Conservation (phyloP, 2,329 filamentous ascomycete genomes). For the Trichophyton verrucosum region DNA sequence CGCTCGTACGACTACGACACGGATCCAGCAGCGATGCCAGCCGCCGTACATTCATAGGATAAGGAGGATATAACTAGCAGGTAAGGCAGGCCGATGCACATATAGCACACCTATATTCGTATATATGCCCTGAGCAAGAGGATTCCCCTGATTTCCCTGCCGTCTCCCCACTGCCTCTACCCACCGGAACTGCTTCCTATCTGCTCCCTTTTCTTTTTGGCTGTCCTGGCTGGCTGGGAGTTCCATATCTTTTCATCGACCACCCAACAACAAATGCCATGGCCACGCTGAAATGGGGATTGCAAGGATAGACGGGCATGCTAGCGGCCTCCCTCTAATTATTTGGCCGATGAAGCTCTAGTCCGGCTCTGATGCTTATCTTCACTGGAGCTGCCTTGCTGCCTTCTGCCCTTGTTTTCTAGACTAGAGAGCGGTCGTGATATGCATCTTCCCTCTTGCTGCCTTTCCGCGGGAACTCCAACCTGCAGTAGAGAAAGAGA, state of each 20-base stretch:
- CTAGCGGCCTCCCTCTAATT: neutral
- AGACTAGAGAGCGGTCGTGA: neutral
- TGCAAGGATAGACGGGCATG: neutral
- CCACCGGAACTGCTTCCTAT: neutral
- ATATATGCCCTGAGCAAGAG: neutral
- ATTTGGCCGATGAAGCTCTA: neutral
- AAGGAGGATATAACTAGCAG: neutral
- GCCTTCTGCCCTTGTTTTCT: neutral
- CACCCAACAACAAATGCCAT: neutral
- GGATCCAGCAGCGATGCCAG: neutral
- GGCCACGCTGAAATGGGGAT: neutral
- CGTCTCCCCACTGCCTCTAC: neutral
- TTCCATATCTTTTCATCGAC: neutral
- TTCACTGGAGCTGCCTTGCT: neutral
- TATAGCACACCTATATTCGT: neutral
- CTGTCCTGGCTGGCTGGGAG: neutral
- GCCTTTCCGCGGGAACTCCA: neutral
- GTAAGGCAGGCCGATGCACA: neutral
- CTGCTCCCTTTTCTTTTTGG: too few relatives aligned
- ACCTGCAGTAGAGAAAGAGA: neutral
- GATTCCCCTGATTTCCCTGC: neutral
- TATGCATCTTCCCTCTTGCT: constrained; percentile 6
- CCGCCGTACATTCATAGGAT: neutral
- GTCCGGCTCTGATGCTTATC: neutral
- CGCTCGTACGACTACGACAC: neutral